Evolutionary conservation across 2,329 filamentous ascomycete genomes (phyloP).

Genomic region (Aspergillus alliaceus): DNA sequence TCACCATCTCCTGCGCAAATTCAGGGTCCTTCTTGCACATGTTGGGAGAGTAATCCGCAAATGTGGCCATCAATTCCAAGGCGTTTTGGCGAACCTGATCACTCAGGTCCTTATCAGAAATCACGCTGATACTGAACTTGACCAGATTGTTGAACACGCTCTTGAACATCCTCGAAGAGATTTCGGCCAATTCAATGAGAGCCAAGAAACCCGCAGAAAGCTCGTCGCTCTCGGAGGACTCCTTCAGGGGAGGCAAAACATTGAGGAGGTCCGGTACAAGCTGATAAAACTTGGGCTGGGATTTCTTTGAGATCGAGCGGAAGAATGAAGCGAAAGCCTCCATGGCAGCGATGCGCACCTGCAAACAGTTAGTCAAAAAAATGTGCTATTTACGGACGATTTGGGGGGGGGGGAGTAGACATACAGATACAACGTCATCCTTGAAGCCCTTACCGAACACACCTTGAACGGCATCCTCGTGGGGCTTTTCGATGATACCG

Average conservation of each 20-base stretch:
- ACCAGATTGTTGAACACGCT: slow-evolving; percentile 89
- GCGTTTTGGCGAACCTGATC: slow-evolving; percentile 92
- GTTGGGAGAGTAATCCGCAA: slow-evolving; percentile 88
- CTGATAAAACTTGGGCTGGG: slow-evolving; percentile 80
- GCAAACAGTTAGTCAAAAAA: slow-evolving; percentile 14
- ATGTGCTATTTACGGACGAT: neutral
- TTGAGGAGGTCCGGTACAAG: slow-evolving; percentile 91
- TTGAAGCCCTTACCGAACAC: slow-evolving; percentile 92
- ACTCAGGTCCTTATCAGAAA: slow-evolving; percentile 92
- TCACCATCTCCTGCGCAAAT: slow-evolving; percentile 96
- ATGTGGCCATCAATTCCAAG: slow-evolving; percentile 95
- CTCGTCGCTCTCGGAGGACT: slow-evolving; percentile 84
- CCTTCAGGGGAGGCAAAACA: slow-evolving; percentile 90
- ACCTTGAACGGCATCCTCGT: slow-evolving; percentile 82
- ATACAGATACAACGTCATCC: slow-evolving; percentile 77
- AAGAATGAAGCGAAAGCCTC: slow-evolving; percentile 97
- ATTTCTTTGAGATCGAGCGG: slow-evolving; percentile 82
- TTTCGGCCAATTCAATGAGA: slow-evolving; percentile 90
- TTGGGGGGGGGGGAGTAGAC: slow-evolving; percentile 25
- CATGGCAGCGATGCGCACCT: slow-evolving; percentile 92
- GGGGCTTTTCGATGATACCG: slow-evolving; percentile 92
- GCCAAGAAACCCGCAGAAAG: slow-evolving; percentile 86
- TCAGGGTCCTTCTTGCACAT: slow-evolving; percentile 94
- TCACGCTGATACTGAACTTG: slow-evolving; percentile 86
- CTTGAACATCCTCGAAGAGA: slow-evolving; percentile 98